Evolutionary conservation across 345 rosid genomes (phyloP).

Genomic region (sweet orange (Citrus sinensis)): DNA sequence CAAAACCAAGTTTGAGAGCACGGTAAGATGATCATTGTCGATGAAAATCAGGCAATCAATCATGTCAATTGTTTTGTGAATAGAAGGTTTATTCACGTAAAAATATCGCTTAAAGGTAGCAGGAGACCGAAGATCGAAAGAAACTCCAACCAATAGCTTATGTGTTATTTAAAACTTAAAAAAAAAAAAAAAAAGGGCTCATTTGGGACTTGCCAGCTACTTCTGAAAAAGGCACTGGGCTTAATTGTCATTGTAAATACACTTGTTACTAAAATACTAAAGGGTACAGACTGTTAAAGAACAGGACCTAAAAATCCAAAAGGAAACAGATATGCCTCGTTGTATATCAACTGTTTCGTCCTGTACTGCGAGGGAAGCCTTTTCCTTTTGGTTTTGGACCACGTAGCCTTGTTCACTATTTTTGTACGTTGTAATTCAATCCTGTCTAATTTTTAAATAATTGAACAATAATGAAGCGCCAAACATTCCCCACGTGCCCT

Average conservation of each 20-base stretch:
- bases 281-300: not conserved
- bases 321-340: not conserved
- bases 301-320: slow-evolving; percentile 1
- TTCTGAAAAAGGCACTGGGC: not conserved
- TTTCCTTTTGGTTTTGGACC: slow-evolving; percentile 24
- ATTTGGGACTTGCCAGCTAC: slow-evolving; percentile 1
- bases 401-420: not conserved
- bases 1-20: too few relatives aligned
- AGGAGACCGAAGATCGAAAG: too few relatives aligned
- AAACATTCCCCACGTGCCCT: not conserved
- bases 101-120: too few relatives aligned
- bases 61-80: not conserved
- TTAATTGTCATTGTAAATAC: not conserved
- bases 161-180: too few relatives aligned
- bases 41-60: not conserved
- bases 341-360: slow-evolving; percentile 4
- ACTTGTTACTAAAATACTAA: not conserved
- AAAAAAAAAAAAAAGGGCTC: too few relatives aligned
- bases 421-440: not conserved
- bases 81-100: not conserved
- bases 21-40: not conserved
- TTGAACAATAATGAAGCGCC: not conserved
- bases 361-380: slow-evolving; percentile 12
- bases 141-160: too few relatives aligned
- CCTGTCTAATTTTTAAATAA: not conserved